Evolutionary conservation across 2,329 filamentous ascomycete genomes (phyloP).

Genomic region (Aotearoamyces nothofagi): DNA sequence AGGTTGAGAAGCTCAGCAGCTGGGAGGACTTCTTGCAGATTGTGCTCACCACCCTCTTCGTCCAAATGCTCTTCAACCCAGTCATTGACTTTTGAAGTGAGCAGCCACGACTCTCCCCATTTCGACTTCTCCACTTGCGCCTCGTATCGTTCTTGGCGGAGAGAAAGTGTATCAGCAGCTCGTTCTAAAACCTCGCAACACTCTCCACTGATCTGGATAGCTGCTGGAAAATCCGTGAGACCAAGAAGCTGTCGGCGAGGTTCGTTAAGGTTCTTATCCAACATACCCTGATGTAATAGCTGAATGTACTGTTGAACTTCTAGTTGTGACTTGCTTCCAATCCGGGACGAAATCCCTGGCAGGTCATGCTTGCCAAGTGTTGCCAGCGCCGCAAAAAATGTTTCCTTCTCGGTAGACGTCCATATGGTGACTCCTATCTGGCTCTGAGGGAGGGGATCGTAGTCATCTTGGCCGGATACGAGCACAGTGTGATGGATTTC

Average conservation of each 20-base stretch:
- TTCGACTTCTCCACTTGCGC: conserved; percentile 39
- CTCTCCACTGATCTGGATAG: conserved; percentile 52
- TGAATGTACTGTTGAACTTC: conserved; percentile 60
- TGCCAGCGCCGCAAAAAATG: conserved; percentile 50
- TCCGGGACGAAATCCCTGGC: conserved; percentile 40
- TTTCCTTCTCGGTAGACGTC: conserved; percentile 54
- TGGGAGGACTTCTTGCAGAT: conserved; percentile 22
- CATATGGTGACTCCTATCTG: conserved; percentile 59
- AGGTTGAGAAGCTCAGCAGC: conserved; percentile 43
- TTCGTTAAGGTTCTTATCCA: conserved; percentile 10
- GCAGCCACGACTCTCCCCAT: conserved; percentile 50
- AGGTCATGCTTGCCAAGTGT: conserved; percentile 49
- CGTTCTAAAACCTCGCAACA: conserved; percentile 52
- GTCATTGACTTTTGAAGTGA: conserved; percentile 26
- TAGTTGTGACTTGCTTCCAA: conserved; percentile 57
- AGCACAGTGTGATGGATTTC: conserved; percentile 37
- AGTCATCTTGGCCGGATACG: conserved; percentile 13
- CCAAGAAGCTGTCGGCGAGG: conserved; percentile 21
- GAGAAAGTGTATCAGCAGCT: conserved; percentile 49
- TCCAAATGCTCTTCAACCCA: conserved; percentile 10
- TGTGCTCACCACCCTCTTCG: conserved; percentile 12
- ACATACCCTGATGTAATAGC: conserved; percentile 35
- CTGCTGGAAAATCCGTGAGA: conserved; percentile 49
- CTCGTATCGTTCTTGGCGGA: conserved; percentile 49
- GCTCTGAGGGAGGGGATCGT: conserved; percentile 23